Percentiles rank a stretch among this genome's conserved stretches.
Evolutionary conservation across 1,284 basidiomycete species (phyloP).

Genomic region (Ustilago loliicola): DNA sequence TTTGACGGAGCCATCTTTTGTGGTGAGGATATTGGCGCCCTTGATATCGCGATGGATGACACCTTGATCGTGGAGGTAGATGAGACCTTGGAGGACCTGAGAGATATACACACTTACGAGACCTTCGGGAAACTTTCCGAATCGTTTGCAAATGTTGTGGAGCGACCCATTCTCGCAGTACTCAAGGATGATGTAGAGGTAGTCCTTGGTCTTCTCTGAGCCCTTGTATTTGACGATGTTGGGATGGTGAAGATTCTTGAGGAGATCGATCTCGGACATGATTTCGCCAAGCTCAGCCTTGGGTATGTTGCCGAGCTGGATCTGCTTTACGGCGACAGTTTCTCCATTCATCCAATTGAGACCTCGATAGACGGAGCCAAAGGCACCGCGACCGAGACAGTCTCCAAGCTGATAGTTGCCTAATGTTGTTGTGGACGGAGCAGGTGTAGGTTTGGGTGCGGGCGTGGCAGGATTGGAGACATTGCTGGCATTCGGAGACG

Average conservation of each 20-base stretch:
- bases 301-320: constrained; percentile 87
- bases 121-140: constrained; percentile 97
- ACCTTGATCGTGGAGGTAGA: constrained; percentile 67
- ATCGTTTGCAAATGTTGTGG: constrained; percentile 93
- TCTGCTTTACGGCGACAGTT: constrained; percentile 70
- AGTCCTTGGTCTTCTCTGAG: constrained; percentile 93
- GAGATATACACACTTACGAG: constrained; percentile 96
- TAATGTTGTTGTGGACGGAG: constrained; percentile 15
- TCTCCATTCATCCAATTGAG: constrained; percentile 92
- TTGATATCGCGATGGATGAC: constrained; percentile 65
- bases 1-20: constrained; percentile 76
- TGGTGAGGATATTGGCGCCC: constrained; percentile 74
- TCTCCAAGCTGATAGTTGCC: constrained; percentile 78
- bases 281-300: constrained; percentile 93
- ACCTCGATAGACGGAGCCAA: constrained; percentile 91
- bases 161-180: constrained; percentile 98
- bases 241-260: constrained; percentile 91
- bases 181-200: constrained; percentile 96
- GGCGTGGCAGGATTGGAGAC: background rate
- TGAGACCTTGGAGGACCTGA: constrained; percentile 75
- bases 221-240: constrained; percentile 99
- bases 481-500: background rate
- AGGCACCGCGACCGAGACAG: constrained; percentile 91
- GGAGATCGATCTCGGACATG: constrained; percentile 97
- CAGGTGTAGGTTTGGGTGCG: constrained; percentile 1